Evolutionary conservation across 768 basidiomycete genomes (phyloP).

Genomic region (Boletus rufocinnamomeus): DNA sequence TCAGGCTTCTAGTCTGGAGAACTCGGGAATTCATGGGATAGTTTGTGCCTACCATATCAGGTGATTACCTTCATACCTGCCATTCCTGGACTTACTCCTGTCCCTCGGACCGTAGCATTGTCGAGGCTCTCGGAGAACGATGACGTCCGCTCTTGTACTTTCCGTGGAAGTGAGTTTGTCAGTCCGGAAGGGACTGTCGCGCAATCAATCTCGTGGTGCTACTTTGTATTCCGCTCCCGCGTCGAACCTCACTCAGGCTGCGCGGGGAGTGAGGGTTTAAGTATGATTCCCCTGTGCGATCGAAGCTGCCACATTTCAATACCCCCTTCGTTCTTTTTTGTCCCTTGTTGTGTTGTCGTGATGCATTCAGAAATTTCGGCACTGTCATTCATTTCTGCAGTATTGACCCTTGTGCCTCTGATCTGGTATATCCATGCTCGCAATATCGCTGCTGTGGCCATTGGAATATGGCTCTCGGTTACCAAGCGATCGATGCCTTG

Average conservation of each 20-base stretch:
- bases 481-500: conserved; percentile 59
- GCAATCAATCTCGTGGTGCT: conserved; percentile 1
- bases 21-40: background rate
- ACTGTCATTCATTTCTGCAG: conserved; percentile 48
- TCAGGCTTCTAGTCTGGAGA: background rate
- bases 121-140: background rate
- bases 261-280: conserved; percentile 16
- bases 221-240: conserved; percentile 21
- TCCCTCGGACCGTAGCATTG: conserved; percentile 1
- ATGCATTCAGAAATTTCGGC: conserved; percentile 38
- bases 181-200: conserved; percentile 4
- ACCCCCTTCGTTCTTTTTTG: conserved; percentile 15
- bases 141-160: conserved; percentile 29
- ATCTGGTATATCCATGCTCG: conserved; percentile 43
- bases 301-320: conserved; percentile 12
- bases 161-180: conserved; percentile 27
- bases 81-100: conserved; percentile 21
- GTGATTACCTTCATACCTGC: conserved; percentile 34
- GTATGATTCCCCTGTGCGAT: background rate
- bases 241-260: background rate
- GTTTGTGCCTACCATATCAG: conserved; percentile 30
- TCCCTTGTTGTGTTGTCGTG: conserved; percentile 6
- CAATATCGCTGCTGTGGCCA: conserved; percentile 49
- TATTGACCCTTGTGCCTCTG: conserved; percentile 41
- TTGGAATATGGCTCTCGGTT: conserved; percentile 53